phyloP scores from a whole-genome alignment of 2,329 filamentous ascomycete species.

The Pseudogymnoascus sp. region DNA sequence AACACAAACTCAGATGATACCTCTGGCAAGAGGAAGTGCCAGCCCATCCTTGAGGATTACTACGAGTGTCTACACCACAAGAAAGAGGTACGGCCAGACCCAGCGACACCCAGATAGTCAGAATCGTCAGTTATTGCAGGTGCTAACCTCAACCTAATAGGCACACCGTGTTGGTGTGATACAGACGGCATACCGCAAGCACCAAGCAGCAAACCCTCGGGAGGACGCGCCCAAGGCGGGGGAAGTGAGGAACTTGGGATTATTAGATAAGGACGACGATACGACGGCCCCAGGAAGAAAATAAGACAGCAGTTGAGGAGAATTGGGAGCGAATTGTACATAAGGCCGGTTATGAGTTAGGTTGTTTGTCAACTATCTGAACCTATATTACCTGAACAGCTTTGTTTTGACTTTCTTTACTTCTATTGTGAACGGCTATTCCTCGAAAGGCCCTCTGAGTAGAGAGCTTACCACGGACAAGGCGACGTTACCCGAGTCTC shows the following conservation, averaged over 20 bases:
- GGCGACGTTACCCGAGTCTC: not conserved
- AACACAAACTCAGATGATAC: slow-evolving; percentile 76
- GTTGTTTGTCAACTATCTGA: slow-evolving; percentile 1
- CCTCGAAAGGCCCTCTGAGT: not conserved
- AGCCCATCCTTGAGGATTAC: slow-evolving; percentile 84
- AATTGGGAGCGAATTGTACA: slow-evolving; percentile 22
- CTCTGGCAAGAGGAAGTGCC: slow-evolving; percentile 81
- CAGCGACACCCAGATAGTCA: not conserved
- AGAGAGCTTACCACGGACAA: not conserved
- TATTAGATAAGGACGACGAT: slow-evolving; percentile 79
- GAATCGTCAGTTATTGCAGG: not conserved
- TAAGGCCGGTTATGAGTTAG: slow-evolving; percentile 18
- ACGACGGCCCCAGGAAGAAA: slow-evolving; percentile 46
- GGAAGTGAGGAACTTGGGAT: slow-evolving; percentile 78
- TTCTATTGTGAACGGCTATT: slow-evolving; percentile 2
- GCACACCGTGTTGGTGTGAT: slow-evolving; percentile 69
- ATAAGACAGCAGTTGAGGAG: slow-evolving; percentile 18
- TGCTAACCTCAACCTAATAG: slow-evolving; percentile 29
- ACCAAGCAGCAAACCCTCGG: slow-evolving; percentile 65
- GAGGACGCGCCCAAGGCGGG: slow-evolving; percentile 76
- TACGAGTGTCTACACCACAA: slow-evolving; percentile 98
- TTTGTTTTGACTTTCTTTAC: slow-evolving; percentile 2
- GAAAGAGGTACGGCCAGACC: slow-evolving; percentile 71
- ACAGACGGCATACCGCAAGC: slow-evolving; percentile 78
- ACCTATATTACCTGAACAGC: slow-evolving; percentile 9